Percentiles rank a stretch among this genome's conserved stretches.
Evolutionary conservation across 1,139 yeast genomes (phyloP).

Genomic region (Geotrichum bryndzae): DNA sequence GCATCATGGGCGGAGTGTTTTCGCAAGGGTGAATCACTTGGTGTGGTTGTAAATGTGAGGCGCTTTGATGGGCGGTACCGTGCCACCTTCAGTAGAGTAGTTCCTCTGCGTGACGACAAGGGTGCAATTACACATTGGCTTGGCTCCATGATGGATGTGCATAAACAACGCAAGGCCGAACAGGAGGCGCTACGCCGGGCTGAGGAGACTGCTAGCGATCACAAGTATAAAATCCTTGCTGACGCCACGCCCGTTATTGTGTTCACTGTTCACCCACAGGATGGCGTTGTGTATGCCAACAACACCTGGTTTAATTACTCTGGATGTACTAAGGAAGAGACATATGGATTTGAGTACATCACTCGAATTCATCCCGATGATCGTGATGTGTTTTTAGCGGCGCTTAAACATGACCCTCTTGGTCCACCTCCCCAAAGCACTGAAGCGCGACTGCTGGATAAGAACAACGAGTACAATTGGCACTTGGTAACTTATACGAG

Average conservation of each 20-base stretch:
- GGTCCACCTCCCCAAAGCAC: conserved; percentile 21
- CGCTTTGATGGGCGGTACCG: conserved; percentile 35
- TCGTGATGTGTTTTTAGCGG: conserved; percentile 28
- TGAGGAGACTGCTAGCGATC: conserved; percentile 33
- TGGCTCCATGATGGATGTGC: conserved; percentile 36
- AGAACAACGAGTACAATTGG: conserved; percentile 32
- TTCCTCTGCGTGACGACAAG: conserved; percentile 33
- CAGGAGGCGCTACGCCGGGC: conserved; percentile 30
- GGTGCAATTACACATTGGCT: conserved; percentile 36
- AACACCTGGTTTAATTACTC: conserved; percentile 35
- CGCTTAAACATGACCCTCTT: conserved; percentile 17
- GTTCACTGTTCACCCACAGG: conserved; percentile 30
- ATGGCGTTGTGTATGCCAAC: conserved; percentile 34
- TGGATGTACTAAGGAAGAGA: conserved; percentile 29
- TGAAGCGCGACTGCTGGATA: conserved; percentile 29
- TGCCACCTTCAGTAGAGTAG: conserved; percentile 32
- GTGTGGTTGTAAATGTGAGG: conserved; percentile 30
- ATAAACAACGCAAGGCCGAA: conserved; percentile 34
- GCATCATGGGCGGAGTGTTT: conserved; percentile 31
- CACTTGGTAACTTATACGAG: conserved; percentile 30
- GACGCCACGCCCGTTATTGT: conserved; percentile 36
- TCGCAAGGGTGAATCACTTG: conserved; percentile 31
- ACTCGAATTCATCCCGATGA: conserved; percentile 31
- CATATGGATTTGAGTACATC: conserved; percentile 32
- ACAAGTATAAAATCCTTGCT: conserved; percentile 34